Conservation (phyloP, 768 basidiomycete species). For the Polyporus arcularius region DNA sequence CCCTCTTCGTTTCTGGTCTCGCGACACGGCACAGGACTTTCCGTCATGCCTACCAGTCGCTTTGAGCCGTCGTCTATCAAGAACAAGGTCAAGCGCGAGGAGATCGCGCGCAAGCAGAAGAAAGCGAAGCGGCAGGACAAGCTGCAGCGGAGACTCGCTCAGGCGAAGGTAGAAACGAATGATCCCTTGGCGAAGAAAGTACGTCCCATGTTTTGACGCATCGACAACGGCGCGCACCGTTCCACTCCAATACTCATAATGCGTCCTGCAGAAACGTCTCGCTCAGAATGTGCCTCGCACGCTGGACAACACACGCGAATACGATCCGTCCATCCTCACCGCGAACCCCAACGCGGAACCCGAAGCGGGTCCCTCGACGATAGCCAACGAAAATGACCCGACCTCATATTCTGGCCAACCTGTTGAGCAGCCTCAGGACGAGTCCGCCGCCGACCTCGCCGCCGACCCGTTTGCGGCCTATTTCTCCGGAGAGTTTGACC, state of each 20-base stretch:
- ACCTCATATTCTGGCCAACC: conserved; percentile 29
- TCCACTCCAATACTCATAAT: background rate
- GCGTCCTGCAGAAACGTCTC: conserved; percentile 64
- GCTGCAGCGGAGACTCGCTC: conserved; percentile 76
- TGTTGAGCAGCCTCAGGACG: conserved; percentile 45
- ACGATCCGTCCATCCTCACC: conserved; percentile 67
- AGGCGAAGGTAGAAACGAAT: conserved; percentile 72
- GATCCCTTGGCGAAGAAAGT: conserved; percentile 83
- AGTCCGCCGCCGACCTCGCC: conserved; percentile 66
- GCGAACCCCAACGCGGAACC: conserved; percentile 43
- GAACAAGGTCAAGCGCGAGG: conserved; percentile 88
- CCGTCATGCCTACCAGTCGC: conserved; percentile 53
- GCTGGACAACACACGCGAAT: conserved; percentile 90
- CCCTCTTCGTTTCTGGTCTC: background rate
- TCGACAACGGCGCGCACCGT: too few species aligned
- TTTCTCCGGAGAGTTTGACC: conserved; percentile 67
- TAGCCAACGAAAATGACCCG: conserved; percentile 27
- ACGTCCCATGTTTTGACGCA: conserved; percentile 14
- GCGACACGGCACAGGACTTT: too few species aligned
- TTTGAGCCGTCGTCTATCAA: conserved; percentile 71
- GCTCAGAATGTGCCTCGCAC: conserved; percentile 87
- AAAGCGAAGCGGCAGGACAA: conserved; percentile 79
- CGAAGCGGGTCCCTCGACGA: conserved; percentile 18
- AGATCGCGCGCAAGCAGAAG: conserved; percentile 71
- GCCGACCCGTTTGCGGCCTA: conserved; percentile 80